Percentiles rank a stretch among this genome's conserved stretches.
phyloP scores from a whole-genome alignment of 805 yeast species.

The Teunomyces funiuensis region DNA sequence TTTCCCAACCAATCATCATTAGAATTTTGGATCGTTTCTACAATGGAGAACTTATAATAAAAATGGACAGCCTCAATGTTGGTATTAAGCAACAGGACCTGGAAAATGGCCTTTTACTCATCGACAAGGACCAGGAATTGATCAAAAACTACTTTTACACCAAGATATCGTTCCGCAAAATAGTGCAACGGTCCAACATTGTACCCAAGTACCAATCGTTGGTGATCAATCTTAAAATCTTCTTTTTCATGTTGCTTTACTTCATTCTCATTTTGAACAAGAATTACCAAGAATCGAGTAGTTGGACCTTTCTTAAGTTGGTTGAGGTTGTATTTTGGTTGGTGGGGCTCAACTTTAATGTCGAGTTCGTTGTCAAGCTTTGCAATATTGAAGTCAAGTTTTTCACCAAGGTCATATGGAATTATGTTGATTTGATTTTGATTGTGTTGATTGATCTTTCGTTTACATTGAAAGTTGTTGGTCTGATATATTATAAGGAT shows the following conservation, averaged over 20 bases:
- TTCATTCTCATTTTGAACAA: slow-evolving; percentile 29
- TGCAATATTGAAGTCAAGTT: slow-evolving; percentile 45
- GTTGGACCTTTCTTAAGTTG: slow-evolving; percentile 9
- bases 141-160: slow-evolving; percentile 29
- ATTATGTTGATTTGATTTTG: slow-evolving; percentile 46
- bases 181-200: slow-evolving; percentile 28
- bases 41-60: slow-evolving; percentile 48
- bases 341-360: slow-evolving; percentile 46
- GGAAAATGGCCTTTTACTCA: slow-evolving; percentile 5
- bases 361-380: slow-evolving; percentile 47
- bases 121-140: slow-evolving; percentile 12
- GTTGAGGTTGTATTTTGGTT: slow-evolving; percentile 43
- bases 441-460: slow-evolving; percentile 37
- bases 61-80: slow-evolving; percentile 22
- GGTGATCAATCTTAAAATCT: slow-evolving; percentile 36
- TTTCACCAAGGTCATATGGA: slow-evolving; percentile 53
- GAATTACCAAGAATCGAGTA: slow-evolving; percentile 9
- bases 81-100: slow-evolving; percentile 18
- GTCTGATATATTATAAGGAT: slow-evolving; percentile 25
- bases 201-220: slow-evolving; percentile 45
- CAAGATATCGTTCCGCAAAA: slow-evolving; percentile 30
- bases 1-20: slow-evolving; percentile 52
- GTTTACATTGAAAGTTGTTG: slow-evolving; percentile 21
- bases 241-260: slow-evolving; percentile 30
- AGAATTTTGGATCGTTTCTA: slow-evolving; percentile 49